Evolutionary conservation across 164 flowering plant species (phyloP).

Genomic region (Annona cherimola): DNA sequence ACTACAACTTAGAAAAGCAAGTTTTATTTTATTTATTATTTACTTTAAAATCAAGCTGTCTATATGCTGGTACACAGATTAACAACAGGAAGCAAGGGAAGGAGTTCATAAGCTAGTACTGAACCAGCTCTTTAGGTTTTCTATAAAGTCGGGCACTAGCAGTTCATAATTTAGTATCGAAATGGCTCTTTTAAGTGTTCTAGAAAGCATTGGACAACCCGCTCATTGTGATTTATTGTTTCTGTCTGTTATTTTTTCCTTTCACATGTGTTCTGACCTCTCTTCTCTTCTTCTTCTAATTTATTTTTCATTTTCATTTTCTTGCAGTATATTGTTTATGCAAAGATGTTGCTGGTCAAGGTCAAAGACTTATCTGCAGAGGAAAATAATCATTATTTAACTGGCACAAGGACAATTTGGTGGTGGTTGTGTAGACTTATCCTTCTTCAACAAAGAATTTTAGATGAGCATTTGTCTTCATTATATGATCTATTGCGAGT

Average conservation of each 20-base stretch:
- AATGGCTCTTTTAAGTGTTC: no score
- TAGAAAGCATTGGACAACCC: no score
- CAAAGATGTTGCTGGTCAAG: conserved; percentile 66
- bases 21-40: no score
- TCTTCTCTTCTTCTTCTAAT: neutral
- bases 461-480: conserved; percentile 54
- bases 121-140: no score
- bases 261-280: neutral
- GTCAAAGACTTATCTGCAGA: conserved; percentile 46
- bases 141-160: no score
- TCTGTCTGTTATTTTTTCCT: neutral
- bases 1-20: no score
- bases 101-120: no score
- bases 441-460: conserved; percentile 42
- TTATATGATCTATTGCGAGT: conserved; percentile 62
- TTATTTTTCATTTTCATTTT: neutral
- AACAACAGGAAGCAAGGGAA: no score
- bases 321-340: conserved; percentile 71
- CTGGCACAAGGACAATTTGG: conserved; percentile 46
- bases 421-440: conserved; percentile 58
- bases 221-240: no score
- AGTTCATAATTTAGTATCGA: no score
- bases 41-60: no score
- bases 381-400: conserved; percentile 17
- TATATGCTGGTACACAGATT: no score